phyloP scores from a whole-genome alignment of 164 flowering plant genomes.

The Vitis cinerea region DNA sequence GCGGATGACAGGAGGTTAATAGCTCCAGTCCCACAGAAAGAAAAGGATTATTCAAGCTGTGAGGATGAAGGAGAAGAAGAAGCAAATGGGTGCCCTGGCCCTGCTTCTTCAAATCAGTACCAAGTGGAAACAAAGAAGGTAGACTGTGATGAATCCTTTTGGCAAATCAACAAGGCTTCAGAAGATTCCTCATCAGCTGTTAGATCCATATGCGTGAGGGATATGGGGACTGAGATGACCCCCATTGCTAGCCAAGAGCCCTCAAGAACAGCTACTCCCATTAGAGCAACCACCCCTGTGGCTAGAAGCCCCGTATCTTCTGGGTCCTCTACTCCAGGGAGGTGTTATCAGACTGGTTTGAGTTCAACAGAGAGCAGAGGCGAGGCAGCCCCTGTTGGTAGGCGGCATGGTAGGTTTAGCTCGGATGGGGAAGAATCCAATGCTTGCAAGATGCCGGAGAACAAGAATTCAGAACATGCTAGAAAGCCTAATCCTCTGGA shows the following conservation, averaged over 20 bases:
- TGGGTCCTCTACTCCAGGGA: constrained; percentile 65
- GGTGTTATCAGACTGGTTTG: constrained; percentile 32
- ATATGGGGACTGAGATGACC: constrained; percentile 99
- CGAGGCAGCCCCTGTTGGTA: constrained; percentile 19
- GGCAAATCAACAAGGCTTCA: constrained; percentile 52
- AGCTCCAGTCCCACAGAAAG: constrained; percentile 63
- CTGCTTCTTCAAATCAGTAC: background rate
- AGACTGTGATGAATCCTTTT: constrained; percentile 62
- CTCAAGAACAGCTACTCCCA: constrained; percentile 82
- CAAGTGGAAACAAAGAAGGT: constrained; percentile 1
- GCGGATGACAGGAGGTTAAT: constrained; percentile 84
- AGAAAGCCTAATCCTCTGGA: constrained; percentile 54
- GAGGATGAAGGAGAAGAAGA: constrained; percentile 32
- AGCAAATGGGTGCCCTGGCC: constrained; percentile 12
- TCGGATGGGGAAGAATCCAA: constrained; percentile 33
- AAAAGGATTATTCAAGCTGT: constrained; percentile 37
- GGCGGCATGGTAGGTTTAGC: constrained; percentile 22
- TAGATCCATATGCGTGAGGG: constrained; percentile 80
- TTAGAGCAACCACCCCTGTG: constrained; percentile 70
- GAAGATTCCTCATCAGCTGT: constrained; percentile 37
- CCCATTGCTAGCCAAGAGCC: constrained; percentile 94
- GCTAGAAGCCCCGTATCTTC: constrained; percentile 73
- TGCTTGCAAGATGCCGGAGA: constrained; percentile 15
- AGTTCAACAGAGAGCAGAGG: constrained; percentile 31
- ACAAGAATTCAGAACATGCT: constrained; percentile 29